These are phyloP conservation scores for Aquilaria sinensis DNA, from an alignment of 345 rosid genomes.

Conservation along the genomic window DNA sequence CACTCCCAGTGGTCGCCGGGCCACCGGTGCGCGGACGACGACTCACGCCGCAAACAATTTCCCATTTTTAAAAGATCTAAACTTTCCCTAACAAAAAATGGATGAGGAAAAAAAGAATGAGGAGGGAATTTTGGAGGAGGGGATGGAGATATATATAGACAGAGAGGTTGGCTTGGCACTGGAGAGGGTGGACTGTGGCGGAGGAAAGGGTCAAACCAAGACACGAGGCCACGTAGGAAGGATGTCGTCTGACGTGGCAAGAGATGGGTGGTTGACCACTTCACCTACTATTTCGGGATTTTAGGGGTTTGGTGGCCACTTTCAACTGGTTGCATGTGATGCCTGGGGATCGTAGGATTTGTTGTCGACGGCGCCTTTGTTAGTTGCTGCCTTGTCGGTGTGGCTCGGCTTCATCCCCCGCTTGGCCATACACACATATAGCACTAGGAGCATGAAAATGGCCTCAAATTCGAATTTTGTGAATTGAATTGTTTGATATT, in stretches of 20 bases:
- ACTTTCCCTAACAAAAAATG: not conserved
- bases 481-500: too few species aligned
- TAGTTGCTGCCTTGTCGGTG: too few species aligned
- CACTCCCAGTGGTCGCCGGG: conserved; percentile 55
- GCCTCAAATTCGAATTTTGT: too few species aligned
- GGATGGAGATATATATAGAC: not conserved
- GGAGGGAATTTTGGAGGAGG: conserved; percentile 5
- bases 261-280: conserved; percentile 22
- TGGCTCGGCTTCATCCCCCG: too few species aligned
- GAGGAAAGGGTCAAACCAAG: conserved; percentile 30
- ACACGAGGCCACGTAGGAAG: conserved; percentile 29
- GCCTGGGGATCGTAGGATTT: too few species aligned
- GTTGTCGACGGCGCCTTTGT: too few species aligned
- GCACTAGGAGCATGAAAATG: too few species aligned
- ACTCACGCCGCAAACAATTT: conserved; percentile 35
- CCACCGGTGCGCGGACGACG: conserved; percentile 28
- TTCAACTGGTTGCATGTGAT: too few species aligned
- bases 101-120: conserved; percentile 6
- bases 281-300: conserved; percentile 8
- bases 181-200: not conserved
- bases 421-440: too few species aligned
- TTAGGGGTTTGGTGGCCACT: too few species aligned
- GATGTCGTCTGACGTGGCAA: conserved; percentile 31
- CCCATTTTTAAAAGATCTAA: conserved; percentile 26
- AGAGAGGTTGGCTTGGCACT: not conserved